Evolutionary conservation across 495 filamentous ascomycete species (phyloP).

Genomic region (Penicillium odoratum): DNA sequence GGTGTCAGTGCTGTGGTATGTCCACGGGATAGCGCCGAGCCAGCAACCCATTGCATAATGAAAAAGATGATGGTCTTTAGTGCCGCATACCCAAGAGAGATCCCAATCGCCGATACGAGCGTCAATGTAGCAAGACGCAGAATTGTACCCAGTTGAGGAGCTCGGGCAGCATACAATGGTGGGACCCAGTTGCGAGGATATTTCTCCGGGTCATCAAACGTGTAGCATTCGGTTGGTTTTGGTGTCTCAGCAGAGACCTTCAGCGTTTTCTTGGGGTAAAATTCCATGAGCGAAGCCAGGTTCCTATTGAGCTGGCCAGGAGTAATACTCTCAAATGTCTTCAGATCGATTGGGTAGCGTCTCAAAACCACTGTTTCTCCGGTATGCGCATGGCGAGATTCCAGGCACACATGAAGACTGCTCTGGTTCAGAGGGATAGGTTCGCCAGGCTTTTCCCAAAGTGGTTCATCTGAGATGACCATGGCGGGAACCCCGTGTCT

Average conservation of each 20-base stretch:
- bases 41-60: slow-evolving; percentile 28
- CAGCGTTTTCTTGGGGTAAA: slow-evolving; percentile 36
- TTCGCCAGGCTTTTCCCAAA: slow-evolving; percentile 48
- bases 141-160: slow-evolving; percentile 39
- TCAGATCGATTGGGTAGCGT: slow-evolving; percentile 70
- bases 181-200: slow-evolving; percentile 31
- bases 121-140: slow-evolving; percentile 42
- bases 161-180: slow-evolving; percentile 31
- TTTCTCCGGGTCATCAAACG: slow-evolving; percentile 27
- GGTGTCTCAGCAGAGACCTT: slow-evolving; percentile 24
- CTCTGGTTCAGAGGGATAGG: slow-evolving; percentile 49
- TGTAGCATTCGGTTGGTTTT: slow-evolving; percentile 12
- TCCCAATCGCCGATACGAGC: slow-evolving; percentile 39
- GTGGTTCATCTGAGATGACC: slow-evolving; percentile 62
- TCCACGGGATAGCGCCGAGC: slow-evolving; percentile 26
- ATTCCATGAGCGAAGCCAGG: slow-evolving; percentile 63
- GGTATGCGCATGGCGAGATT: slow-evolving; percentile 55
- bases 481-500: slow-evolving; percentile 66
- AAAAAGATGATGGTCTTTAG: slow-evolving; percentile 27
- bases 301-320: slow-evolving; percentile 74
- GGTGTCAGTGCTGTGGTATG: slow-evolving; percentile 15
- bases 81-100: slow-evolving; percentile 37
- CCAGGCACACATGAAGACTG: slow-evolving; percentile 67
- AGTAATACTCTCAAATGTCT: slow-evolving; percentile 71
- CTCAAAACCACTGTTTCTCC: slow-evolving; percentile 52